Percentiles rank a stretch among this genome's conserved stretches.
Conservation (phyloP, 2,329 filamentous ascomycete species). For the Gyromitra esculenta region DNA sequence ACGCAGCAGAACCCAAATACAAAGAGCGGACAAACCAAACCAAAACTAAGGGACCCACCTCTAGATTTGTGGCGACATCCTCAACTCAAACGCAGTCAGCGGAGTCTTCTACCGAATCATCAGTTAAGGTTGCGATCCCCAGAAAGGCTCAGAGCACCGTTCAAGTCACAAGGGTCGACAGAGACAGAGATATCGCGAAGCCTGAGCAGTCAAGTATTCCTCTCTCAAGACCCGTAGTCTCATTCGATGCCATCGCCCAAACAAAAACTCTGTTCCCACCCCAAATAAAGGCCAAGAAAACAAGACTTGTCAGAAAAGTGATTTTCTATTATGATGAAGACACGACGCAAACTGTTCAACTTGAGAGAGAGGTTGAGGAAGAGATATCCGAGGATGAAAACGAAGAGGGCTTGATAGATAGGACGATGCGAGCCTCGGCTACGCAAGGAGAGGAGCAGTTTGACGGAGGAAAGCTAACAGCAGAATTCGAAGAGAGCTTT, state of each 20-base stretch:
- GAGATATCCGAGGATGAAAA: slow-evolving; percentile 45
- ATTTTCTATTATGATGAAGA: slow-evolving; percentile 54
- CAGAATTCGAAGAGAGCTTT: slow-evolving; percentile 26
- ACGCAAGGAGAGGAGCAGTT: slow-evolving; percentile 13
- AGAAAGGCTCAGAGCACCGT: slow-evolving; percentile 24
- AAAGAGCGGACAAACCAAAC: slow-evolving; percentile 20
- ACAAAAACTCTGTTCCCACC: slow-evolving; percentile 1
- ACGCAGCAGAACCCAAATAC: neutral
- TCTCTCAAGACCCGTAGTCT: neutral
- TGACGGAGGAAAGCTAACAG: slow-evolving; percentile 20
- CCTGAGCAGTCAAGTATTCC: slow-evolving; percentile 4
- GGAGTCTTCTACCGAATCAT: slow-evolving; percentile 23
- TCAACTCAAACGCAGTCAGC: neutral
- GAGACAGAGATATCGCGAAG: slow-evolving; percentile 1
- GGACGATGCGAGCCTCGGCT: slow-evolving; percentile 2
- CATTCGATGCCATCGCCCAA: slow-evolving; percentile 20
- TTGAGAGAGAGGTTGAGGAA: slow-evolving; percentile 48
- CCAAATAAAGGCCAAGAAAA: slow-evolving; percentile 39
- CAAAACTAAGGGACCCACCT: slow-evolving; percentile 13
- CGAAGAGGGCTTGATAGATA: slow-evolving; percentile 7
- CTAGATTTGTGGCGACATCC: neutral
- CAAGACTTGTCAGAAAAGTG: slow-evolving; percentile 50
- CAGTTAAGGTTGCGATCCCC: slow-evolving; percentile 5
- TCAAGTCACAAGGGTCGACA: slow-evolving; percentile 28
- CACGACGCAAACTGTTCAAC: slow-evolving; percentile 42